Evolutionary conservation across 257 asterid species (phyloP).

Genomic region (Lycium ferocissimum): DNA sequence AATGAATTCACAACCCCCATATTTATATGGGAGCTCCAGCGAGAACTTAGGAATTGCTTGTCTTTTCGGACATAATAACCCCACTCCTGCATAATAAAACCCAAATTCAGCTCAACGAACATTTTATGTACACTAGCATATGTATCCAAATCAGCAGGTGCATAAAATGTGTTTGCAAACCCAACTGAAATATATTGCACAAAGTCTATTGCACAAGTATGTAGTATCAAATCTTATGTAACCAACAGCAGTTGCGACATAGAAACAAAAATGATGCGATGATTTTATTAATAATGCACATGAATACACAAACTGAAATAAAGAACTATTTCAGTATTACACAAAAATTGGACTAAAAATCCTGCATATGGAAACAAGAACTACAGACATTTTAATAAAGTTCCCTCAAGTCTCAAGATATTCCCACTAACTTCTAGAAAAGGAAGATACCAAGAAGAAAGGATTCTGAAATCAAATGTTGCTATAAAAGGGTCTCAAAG

Average conservation of each 20-base stretch:
- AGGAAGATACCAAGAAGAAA: constrained; percentile 13
- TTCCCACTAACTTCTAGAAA: not conserved
- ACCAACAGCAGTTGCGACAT: not conserved
- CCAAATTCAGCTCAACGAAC: too few relatives aligned
- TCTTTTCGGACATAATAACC: too few relatives aligned
- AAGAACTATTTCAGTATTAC: not conserved
- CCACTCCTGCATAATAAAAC: too few relatives aligned
- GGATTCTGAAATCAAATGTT: constrained; percentile 1
- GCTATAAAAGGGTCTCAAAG: not conserved
- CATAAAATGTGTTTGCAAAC: too few relatives aligned
- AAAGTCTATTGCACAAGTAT: not conserved
- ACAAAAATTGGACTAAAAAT: not conserved
- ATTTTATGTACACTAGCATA: too few relatives aligned
- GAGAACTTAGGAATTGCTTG: too few relatives aligned
- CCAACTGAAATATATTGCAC: too few relatives aligned
- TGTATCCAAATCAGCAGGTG: too few relatives aligned
- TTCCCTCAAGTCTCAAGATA: not conserved
- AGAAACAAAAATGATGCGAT: not conserved
- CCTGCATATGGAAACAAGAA: not conserved
- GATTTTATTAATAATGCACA: not conserved
- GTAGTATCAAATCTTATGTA: not conserved
- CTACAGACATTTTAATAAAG: not conserved
- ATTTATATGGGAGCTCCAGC: too few relatives aligned
- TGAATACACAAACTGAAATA: not conserved
- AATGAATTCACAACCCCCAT: too few relatives aligned